Evolutionary conservation across 257 asterid genomes (phyloP).

Genomic region (Salvia miltiorrhiza): DNA sequence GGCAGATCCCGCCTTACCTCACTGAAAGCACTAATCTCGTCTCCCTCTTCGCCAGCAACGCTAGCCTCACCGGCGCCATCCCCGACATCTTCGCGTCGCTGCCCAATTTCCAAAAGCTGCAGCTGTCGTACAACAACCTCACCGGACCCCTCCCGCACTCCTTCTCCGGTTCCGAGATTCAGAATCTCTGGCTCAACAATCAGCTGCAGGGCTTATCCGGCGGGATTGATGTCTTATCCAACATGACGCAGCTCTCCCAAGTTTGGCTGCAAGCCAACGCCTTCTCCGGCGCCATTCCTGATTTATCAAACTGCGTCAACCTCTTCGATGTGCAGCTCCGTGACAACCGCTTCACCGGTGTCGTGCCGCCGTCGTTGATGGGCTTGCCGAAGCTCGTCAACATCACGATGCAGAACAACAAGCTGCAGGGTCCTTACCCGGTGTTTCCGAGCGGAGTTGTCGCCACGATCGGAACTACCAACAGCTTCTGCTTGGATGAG

Average conservation of each 20-base stretch:
- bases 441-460: slow-evolving; percentile 32
- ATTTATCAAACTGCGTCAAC: slow-evolving; percentile 54
- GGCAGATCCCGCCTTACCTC: slow-evolving; percentile 65
- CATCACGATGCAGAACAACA: slow-evolving; percentile 58
- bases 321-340: slow-evolving; percentile 75
- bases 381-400: slow-evolving; percentile 45
- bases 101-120: slow-evolving; percentile 48
- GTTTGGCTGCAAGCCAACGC: slow-evolving; percentile 72
- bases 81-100: slow-evolving; percentile 62
- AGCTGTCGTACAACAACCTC: slow-evolving; percentile 66
- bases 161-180: slow-evolving; percentile 55
- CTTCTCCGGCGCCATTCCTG: slow-evolving; percentile 74
- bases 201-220: slow-evolving; percentile 57
- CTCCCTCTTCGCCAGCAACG: slow-evolving; percentile 47
- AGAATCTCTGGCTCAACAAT: no score
- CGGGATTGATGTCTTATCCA: slow-evolving; percentile 43
- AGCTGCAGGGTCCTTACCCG: slow-evolving; percentile 71
- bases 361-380: slow-evolving; percentile 57
- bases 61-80: slow-evolving; percentile 49
- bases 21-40: slow-evolving; percentile 46
- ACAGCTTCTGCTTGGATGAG: slow-evolving; percentile 51
- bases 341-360: slow-evolving; percentile 69
- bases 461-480: slow-evolving; percentile 35
- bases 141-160: slow-evolving; percentile 64
- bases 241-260: slow-evolving; percentile 58